Evolutionary conservation across 208 protist species (phyloP).

Genomic region (Leishmania turanica): DNA sequence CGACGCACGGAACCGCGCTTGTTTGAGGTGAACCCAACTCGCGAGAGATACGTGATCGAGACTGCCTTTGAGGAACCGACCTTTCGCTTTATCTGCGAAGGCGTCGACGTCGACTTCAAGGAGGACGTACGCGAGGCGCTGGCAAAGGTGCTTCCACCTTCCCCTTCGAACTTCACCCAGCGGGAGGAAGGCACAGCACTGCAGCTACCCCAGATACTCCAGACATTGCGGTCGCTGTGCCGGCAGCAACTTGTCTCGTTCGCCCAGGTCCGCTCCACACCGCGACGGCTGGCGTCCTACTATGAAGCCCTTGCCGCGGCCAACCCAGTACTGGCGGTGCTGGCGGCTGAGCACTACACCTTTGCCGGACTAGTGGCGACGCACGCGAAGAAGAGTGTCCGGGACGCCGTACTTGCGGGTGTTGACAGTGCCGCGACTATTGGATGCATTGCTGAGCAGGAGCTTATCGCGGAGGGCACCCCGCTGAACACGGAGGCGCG

Average conservation of each 20-base stretch:
- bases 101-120: constrained; percentile 85
- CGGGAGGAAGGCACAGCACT: constrained; percentile 11
- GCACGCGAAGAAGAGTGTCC: constrained; percentile 51
- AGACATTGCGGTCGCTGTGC: constrained; percentile 64
- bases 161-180: constrained; percentile 61
- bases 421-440: constrained; percentile 62
- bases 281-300: constrained; percentile 58
- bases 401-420: constrained; percentile 53
- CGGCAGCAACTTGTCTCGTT: constrained; percentile 69
- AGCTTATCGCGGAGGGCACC: constrained; percentile 75
- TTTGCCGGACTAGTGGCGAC: constrained; percentile 79
- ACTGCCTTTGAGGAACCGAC: constrained; percentile 88
- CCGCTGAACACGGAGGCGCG: constrained; percentile 86
- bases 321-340: constrained; percentile 57
- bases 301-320: constrained; percentile 82
- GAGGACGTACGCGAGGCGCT: constrained; percentile 73
- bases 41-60: constrained; percentile 70
- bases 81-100: constrained; percentile 85
- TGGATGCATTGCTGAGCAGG: constrained; percentile 71
- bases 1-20: constrained; percentile 19
- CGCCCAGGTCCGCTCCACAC: constrained; percentile 83
- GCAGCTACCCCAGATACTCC: constrained; percentile 38
- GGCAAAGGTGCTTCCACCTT: constrained; percentile 45
- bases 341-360: constrained; percentile 86
- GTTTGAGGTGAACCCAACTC: constrained; percentile 56